Evolutionary conservation across 1,284 basidiomycete species (phyloP), one percentile per base, ranked within the genome.

Genomic region (Naganishia sp.): DNA sequence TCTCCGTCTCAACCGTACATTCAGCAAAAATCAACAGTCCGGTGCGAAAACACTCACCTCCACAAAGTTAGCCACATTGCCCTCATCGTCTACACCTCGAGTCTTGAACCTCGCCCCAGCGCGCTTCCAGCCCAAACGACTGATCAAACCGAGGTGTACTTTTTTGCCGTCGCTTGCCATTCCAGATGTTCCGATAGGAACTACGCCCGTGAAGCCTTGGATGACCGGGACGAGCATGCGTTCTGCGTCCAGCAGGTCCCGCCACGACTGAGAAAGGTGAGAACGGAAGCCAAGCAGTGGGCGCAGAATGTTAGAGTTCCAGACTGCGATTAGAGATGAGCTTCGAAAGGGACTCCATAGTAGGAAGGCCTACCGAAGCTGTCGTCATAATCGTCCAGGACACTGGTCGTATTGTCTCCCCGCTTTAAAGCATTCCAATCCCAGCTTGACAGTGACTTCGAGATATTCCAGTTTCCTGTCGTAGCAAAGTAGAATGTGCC

Each of bases 41-140:
- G 6, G 18, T 46, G 3, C 7, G 11, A 31, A 18, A 25, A n/a
- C 44, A 55, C 65, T 75, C 82, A 87, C 90, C 85, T 97, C 95
- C 43, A 96, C 96, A 79, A 97, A 98, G 76, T 99, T 98, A 55
- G 96, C 96, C 21, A 90, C 91, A 75, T 96, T 90, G 46, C 96
- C 95, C 73, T 97, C 93, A 77, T 99, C 96, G 75, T 99, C 96
- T 25, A 99, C 90, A 0, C 96, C 96, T 66, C 96, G 86, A 3
- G 94, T 95, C 75, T 97, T 95, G 82, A 97, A 99, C 39, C 96
- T 87, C 21, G 96, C 98, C 2, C 96, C 96, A 21, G 96, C 95
- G 69, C 94, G 85, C 79, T 94, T 95, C 87, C 91, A 95, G 42
- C 94, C 90, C 9, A 99, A 83, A 31, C 95, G 84, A 10, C 90